Evolutionary conservation across 345 rosid species (phyloP).

Genomic region (Syzygium aromaticum): DNA sequence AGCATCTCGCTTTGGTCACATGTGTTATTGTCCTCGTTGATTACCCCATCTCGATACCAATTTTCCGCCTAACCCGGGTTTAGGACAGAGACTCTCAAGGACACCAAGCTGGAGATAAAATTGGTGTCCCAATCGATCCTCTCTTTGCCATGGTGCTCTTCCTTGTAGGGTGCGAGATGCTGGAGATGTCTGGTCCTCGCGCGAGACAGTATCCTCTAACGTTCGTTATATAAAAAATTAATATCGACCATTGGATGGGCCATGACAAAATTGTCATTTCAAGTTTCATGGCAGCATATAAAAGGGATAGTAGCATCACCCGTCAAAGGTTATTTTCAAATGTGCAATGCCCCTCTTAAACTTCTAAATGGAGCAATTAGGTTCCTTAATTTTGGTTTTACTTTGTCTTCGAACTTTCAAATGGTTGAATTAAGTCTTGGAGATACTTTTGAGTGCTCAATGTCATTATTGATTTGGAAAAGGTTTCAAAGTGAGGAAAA

Average conservation of each 20-base stretch:
- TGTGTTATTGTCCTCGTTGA: too few relatives aligned
- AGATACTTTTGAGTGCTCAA: background rate
- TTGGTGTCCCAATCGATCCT: too few relatives aligned
- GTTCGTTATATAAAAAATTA: background rate
- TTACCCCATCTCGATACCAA: background rate
- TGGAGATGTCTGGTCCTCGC: too few relatives aligned
- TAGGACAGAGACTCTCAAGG: too few relatives aligned
- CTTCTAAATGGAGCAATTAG: background rate
- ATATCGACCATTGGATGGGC: background rate
- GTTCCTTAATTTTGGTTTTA: background rate
- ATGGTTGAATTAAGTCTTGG: background rate
- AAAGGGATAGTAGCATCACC: background rate
- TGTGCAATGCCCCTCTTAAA: background rate
- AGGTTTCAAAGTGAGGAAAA: background rate
- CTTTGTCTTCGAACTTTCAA: background rate
- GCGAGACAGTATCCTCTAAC: too few relatives aligned
- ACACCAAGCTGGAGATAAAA: too few relatives aligned
- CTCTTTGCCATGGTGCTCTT: too few relatives aligned
- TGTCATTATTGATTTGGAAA: background rate
- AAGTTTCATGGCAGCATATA: background rate
- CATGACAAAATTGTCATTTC: background rate
- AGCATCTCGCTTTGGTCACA: background rate
- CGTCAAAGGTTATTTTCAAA: background rate
- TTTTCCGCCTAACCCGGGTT: background rate
- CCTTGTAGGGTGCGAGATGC: too few relatives aligned